Conservation (phyloP, 1,284 basidiomycete species). For the Meira nashicola region DNA sequence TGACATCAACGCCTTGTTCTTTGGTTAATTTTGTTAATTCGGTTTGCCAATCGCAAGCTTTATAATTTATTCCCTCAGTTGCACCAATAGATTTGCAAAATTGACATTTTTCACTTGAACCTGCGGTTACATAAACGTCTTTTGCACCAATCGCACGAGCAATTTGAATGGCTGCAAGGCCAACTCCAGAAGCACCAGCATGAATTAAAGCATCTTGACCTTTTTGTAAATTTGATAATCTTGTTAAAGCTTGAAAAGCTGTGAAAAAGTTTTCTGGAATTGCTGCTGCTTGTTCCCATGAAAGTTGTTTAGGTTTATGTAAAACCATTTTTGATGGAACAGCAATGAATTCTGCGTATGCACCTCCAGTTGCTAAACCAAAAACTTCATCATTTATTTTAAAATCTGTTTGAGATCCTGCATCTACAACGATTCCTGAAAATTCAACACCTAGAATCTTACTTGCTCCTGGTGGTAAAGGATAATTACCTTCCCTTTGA, state of each 20-base stretch:
- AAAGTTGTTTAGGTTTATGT: conserved; percentile 69
- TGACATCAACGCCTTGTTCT: conserved; percentile 65
- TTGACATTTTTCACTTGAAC: conserved; percentile 74
- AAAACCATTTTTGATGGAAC: conserved; percentile 67
- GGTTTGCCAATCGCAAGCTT: conserved; percentile 66
- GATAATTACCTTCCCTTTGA: conserved; percentile 54
- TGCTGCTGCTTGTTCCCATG: conserved; percentile 66
- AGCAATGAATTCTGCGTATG: conserved; percentile 83
- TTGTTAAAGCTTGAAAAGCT: conserved; percentile 43
- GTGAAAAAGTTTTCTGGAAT: conserved; percentile 49
- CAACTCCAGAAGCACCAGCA: conserved; percentile 68
- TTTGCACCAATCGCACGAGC: conserved; percentile 66
- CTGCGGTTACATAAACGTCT: conserved; percentile 63
- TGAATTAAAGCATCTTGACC: conserved; percentile 71
- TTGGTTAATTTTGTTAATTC: conserved; percentile 56
- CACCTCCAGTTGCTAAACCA: conserved; percentile 68
- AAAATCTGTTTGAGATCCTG: conserved; percentile 57
- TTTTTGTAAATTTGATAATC: conserved; percentile 55
- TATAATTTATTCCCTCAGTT: conserved; percentile 76
- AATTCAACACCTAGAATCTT: conserved; percentile 87
- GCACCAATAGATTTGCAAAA: conserved; percentile 66
- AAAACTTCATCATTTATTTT: conserved; percentile 77
- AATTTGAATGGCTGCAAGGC: conserved; percentile 83
- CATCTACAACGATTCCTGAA: conserved; percentile 55
- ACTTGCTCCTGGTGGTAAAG: conserved; percentile 71